Evolutionary conservation across 192 early-diverging fungal genomes (phyloP), one percentile per base, ranked within the genome.

Genomic region (Obelidium mucronatum): DNA sequence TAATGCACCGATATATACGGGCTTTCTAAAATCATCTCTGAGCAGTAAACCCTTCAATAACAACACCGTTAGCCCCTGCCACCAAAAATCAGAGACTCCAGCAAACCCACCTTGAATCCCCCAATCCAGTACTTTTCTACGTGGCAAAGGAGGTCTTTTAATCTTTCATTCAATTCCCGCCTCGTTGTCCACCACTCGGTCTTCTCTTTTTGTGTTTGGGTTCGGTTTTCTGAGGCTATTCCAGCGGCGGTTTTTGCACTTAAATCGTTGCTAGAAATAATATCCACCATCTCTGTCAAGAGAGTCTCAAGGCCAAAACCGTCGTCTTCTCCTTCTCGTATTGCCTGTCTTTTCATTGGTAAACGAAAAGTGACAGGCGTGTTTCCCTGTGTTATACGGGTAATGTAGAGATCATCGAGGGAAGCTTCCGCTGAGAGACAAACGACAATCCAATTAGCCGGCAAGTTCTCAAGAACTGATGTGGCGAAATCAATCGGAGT

Each of bases 71-170:
- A 26, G 28, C 56, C 51, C 15, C 8, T 60, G 68, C 28, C n/a
- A 60, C 22, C 22, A 28, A 8, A 60, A 40, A 39, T 4, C 17
- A 19, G 30, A 13, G 58, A 8, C 13, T 8, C 19, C 5, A 60
- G 30, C 13, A 60, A 13, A 11, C 63, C 2, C 74, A 90, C 92
- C 83, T 90, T 90, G 76, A 97, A 94, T 5, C 92, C 95, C 19
- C 95, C 92, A 2, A 99, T 83, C 96, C 97, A 98, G 22, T 82
- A 82, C 37, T 80, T 74, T 70, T 99, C 94, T 17, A 99, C 89
- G 19, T 75, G 76, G 0, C 48, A 73, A 30, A 98, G 74, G 39
- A 96, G 65, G 3, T 65, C 68, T 53, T 89, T 84, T 42, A 99
- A 67, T 31, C 87, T 85, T 2, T 76, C 74, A 79, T 99, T 95